These are phyloP conservation scores for Carex myosuroides DNA, from an alignment of 176 grass and related monocot species.

Conservation along the genomic window DNA sequence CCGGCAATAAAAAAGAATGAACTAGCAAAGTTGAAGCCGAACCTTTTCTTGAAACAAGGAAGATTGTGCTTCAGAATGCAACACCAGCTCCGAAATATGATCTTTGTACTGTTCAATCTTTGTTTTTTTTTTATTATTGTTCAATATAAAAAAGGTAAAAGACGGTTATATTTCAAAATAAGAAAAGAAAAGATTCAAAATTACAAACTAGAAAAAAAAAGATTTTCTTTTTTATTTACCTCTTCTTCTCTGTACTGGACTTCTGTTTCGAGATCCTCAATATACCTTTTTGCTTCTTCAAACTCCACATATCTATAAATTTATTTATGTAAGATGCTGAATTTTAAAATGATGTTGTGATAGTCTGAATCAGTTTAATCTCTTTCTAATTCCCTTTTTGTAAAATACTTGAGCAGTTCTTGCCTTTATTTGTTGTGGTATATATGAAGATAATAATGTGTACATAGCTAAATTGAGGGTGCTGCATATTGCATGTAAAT, in stretches of 20 bases:
- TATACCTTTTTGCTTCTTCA: slow-evolving; percentile 48
- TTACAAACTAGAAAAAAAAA: slow-evolving; percentile 13
- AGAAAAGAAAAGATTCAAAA: background rate
- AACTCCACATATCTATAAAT: slow-evolving; percentile 36
- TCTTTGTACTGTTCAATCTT: slow-evolving; percentile 67
- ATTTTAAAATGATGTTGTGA: background rate
- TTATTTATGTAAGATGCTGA: background rate
- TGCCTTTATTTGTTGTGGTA: background rate
- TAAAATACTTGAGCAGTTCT: background rate
- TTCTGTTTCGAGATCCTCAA: slow-evolving; percentile 47
- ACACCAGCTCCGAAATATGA: slow-evolving; percentile 67
- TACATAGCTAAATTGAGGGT: too few relatives aligned
- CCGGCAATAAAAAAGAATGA: background rate
- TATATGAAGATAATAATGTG: background rate
- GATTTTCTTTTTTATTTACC: slow-evolving; percentile 26
- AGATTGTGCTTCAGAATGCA: slow-evolving; percentile 85
- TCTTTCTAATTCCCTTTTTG: background rate
- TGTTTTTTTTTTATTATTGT: background rate
- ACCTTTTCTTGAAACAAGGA: slow-evolving; percentile 76
- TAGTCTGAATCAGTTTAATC: background rate
- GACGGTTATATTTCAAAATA: slow-evolving; percentile 24
- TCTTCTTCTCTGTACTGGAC: slow-evolving; percentile 60
- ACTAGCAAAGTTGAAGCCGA: slow-evolving; percentile 26
- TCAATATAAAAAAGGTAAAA: slow-evolving; percentile 11
- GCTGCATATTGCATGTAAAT: too few relatives aligned